These are phyloP conservation scores for Sambucus nigra DNA, from an alignment of 129 eudicot genomes.

Conservation along the genomic window DNA sequence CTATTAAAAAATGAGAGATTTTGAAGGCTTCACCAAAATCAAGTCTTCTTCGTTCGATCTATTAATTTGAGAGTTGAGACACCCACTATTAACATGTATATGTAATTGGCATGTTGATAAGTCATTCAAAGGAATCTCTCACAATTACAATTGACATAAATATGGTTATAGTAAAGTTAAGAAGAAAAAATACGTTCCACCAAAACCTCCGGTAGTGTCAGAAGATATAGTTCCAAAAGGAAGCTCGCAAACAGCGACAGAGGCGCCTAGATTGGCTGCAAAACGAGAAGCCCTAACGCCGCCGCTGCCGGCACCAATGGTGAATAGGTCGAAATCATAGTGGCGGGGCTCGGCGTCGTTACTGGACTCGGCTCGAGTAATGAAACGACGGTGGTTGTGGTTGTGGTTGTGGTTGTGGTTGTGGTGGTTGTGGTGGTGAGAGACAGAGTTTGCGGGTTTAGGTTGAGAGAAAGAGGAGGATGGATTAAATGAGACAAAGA, in stretches of 20 bases:
- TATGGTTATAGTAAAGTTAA: background rate
- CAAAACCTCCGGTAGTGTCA: constrained; percentile 86
- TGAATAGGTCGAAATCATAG: constrained; percentile 84
- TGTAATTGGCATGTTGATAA: no score
- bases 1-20: no score
- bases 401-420: background rate
- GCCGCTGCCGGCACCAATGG: constrained; percentile 97
- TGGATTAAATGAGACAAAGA: constrained; percentile 14
- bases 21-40: no score
- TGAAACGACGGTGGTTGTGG: constrained; percentile 31
- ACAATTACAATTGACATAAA: no score
- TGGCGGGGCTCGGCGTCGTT: constrained; percentile 56
- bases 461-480: constrained; percentile 12
- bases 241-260: constrained; percentile 90
- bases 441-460: constrained; percentile 23
- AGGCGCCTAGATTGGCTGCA: constrained; percentile 87
- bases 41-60: no score
- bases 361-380: constrained; percentile 47
- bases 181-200: constrained; percentile 69
- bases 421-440: constrained; percentile 14
- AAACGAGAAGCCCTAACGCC: constrained; percentile 98
- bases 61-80: no score
- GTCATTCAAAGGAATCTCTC: no score
- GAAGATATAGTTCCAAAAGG: constrained; percentile 89
- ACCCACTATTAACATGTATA: no score